A percentile compares a stretch with the other conserved stretches of the same genome.
phyloP scores from a whole-genome alignment of 1,284 basidiomycete genomes.

The Trichosporon sp. region DNA sequence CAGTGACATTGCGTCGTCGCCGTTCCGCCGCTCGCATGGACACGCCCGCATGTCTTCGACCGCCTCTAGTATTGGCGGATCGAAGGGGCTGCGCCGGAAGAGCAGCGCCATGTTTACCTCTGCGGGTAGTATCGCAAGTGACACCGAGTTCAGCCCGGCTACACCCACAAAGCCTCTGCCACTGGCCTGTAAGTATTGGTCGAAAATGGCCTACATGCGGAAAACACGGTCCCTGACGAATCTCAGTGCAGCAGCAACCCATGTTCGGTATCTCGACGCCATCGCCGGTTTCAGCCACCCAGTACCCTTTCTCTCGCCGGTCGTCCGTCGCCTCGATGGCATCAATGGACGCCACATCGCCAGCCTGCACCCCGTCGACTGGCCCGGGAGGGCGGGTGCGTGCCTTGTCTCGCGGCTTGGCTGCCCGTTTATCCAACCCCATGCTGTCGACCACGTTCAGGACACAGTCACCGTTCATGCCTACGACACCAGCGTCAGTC shows the following conservation, averaged over 20 bases:
- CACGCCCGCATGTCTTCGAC: constrained; percentile 18
- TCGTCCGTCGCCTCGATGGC: constrained; percentile 15
- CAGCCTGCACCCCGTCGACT: constrained; percentile 5
- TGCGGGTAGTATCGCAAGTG: constrained; percentile 33
- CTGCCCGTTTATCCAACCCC: constrained; percentile 45
- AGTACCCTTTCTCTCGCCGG: constrained; percentile 37
- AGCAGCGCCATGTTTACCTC: constrained; percentile 45
- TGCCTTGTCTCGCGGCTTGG: constrained; percentile 24
- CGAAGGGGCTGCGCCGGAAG: constrained; percentile 45
- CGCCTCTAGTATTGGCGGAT: constrained; percentile 24
- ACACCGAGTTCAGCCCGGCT: constrained; percentile 29
- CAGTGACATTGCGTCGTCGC: constrained; percentile 17
- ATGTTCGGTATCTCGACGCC: constrained; percentile 34
- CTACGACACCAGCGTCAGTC: constrained; percentile 7
- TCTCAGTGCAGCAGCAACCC: constrained; percentile 17
- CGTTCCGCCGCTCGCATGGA: constrained; percentile 5
- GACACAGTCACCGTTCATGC: constrained; percentile 6
- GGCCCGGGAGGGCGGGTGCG: constrained; percentile 7
- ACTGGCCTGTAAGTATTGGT: constrained; percentile 23
- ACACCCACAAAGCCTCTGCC: constrained; percentile 36
- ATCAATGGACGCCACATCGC: constrained; percentile 8
- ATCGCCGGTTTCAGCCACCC: constrained; percentile 24
- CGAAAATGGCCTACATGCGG: background rate
- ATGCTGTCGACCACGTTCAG: constrained; percentile 42
- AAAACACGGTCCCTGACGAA: background rate